These are phyloP conservation scores for Rugonectria rugulosa DNA, from an alignment of 2,329 filamentous ascomycete genomes.

Conservation along the genomic window DNA sequence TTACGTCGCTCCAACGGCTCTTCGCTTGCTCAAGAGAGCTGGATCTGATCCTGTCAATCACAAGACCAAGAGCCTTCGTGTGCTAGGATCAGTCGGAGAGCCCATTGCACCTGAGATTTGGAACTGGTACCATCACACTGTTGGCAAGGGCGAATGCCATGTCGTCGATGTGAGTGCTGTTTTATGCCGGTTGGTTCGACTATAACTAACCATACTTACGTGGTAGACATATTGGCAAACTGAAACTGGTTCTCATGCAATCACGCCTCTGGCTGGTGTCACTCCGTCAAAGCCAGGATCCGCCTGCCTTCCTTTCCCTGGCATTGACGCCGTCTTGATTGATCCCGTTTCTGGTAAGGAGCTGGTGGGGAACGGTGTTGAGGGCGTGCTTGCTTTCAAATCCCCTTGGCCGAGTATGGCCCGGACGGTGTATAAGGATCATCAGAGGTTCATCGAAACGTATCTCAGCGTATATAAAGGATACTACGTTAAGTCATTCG, in stretches of 20 bases:
- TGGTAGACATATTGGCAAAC: slow-evolving; percentile 98
- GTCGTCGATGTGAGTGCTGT: slow-evolving; percentile 82
- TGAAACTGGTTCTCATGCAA: slow-evolving; percentile 96
- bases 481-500: slow-evolving; percentile 80
- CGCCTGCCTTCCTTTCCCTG: slow-evolving; percentile 96
- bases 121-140: slow-evolving; percentile 99
- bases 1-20: slow-evolving; percentile 94
- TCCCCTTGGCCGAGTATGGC: slow-evolving; percentile 99
- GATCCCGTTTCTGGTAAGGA: slow-evolving; percentile 95
- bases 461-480: slow-evolving; percentile 98
- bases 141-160: slow-evolving; percentile 92
- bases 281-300: slow-evolving; percentile 97
- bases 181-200: background rate
- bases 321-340: slow-evolving; percentile 96
- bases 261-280: slow-evolving; percentile 89
- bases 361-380: slow-evolving; percentile 93
- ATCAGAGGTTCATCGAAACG: slow-evolving; percentile 98
- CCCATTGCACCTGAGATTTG: slow-evolving; percentile 97
- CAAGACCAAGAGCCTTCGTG: slow-evolving; percentile 86
- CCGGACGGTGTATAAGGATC: slow-evolving; percentile 94
- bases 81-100: slow-evolving; percentile 96
- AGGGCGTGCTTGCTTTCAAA: slow-evolving; percentile 96
- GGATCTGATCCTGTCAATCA: slow-evolving; percentile 91
- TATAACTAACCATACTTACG: slow-evolving; percentile 24
- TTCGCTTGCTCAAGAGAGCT: slow-evolving; percentile 92